Conservation (phyloP, 192 early-diverging fungal species). For the Coemansia erecta region DNA sequence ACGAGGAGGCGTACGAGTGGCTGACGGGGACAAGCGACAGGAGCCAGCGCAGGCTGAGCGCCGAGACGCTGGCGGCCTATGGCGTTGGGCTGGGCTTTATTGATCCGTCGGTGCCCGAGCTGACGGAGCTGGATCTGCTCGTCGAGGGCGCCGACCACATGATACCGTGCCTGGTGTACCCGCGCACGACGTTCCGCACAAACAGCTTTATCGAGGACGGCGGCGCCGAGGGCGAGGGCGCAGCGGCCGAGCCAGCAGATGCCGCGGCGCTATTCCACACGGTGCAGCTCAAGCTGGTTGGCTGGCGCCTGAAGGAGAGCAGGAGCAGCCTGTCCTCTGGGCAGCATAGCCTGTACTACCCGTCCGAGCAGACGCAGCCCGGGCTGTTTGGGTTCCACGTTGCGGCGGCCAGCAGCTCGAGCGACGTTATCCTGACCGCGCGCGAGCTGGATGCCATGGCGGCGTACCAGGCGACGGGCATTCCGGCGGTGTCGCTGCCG, state of each 20-base stretch:
- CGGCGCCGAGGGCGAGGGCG: background rate
- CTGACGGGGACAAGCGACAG: conserved; percentile 43
- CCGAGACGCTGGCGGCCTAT: conserved; percentile 41
- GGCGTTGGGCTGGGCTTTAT: conserved; percentile 57
- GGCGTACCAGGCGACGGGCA: conserved; percentile 62
- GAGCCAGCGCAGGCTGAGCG: conserved; percentile 30
- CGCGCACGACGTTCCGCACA: conserved; percentile 53
- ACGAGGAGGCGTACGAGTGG: conserved; percentile 30
- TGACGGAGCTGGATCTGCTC: conserved; percentile 28
- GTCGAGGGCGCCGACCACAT: conserved; percentile 25
- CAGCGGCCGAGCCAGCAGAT: background rate
- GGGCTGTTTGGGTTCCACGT: conserved; percentile 69
- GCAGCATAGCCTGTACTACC: conserved; percentile 56
- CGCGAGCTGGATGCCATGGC: conserved; percentile 68
- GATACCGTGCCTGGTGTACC: conserved; percentile 49
- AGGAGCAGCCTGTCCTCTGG: conserved; percentile 15
- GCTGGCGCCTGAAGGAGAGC: conserved; percentile 38
- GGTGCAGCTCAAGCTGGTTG: conserved; percentile 56
- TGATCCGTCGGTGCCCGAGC: conserved; percentile 22
- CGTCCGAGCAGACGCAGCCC: conserved; percentile 46
- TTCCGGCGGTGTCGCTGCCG: conserved; percentile 61
- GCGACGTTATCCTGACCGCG: conserved; percentile 58
- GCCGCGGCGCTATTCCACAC: conserved; percentile 21
- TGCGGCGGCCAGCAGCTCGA: conserved; percentile 29
- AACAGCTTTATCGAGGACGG: conserved; percentile 50